Base-by-base conservation (phyloP, 352 stramenopile genomes). In the Phytophthora pluvialis region DNA sequence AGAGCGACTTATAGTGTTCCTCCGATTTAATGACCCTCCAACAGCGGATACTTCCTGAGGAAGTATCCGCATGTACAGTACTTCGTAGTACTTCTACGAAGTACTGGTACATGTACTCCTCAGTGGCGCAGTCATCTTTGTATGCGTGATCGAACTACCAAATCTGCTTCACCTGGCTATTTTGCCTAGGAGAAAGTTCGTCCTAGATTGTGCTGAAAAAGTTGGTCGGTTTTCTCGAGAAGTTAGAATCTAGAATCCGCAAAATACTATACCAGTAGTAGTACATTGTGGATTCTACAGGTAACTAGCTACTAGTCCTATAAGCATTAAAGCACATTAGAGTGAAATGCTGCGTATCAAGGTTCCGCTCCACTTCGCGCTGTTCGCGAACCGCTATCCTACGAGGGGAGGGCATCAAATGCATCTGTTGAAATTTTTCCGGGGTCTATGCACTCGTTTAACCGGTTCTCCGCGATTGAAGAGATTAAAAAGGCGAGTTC, bases 361-460 rank as follows among this genome's bases (percentile, higher is more conserved):
- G 21, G 21, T 21, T 21, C 21, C 21, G 21, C 21, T 2, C 21
- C 21, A 21, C 21, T 21, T 21, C 21, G 21, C 21, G 21, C 21
- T 21, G 21, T 21, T 21, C 21, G 21, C 2, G 21, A 21, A 21
- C 21, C 21, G 21, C 2, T n/a, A n/a, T n/a, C n/a, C n/a, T n/a
- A 21, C 21, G 21, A 21, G 21, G 21, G 21, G 21, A 21, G 21
- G 21, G 21, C 21, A 21, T 44, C 21, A 5, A 58, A 31, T 13
- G 49, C 58, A 60, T 60, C 39, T 66, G 48, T 38, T 60, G 32
- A 60, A 52, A 38, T 46, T 52, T 59, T 52, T 31, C 38, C 3
- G 15, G 29, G 21, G 28, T 6, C 57, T 58, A 59, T 65, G 58
- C 47, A 58, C 48, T 36, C 40, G 40, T 60, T 49, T 43, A 67